phyloP scores from a whole-genome alignment of 352 stramenopile genomes.

The Pythium dissotocum region DNA sequence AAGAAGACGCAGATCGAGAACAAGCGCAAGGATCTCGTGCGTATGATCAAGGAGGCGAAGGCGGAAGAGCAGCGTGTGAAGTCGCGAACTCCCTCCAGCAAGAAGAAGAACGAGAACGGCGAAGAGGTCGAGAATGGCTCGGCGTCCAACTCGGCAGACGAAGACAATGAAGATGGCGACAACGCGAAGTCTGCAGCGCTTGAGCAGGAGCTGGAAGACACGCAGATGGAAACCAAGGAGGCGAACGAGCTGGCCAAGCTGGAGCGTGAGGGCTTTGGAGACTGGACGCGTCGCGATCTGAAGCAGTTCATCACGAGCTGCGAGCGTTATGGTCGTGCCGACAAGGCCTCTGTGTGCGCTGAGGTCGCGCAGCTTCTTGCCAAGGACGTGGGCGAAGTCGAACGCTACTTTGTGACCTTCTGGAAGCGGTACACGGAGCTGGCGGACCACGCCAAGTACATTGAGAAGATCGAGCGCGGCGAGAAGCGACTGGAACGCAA shows the following conservation, averaged over 20 bases:
- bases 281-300: constrained; percentile 92
- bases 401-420: constrained; percentile 96
- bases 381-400: constrained; percentile 91
- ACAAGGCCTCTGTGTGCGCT: constrained; percentile 87
- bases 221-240: constrained; percentile 71
- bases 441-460: constrained; percentile 88
- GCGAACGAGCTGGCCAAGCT: constrained; percentile 68
- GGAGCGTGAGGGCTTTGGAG: constrained; percentile 92
- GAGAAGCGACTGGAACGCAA: constrained; percentile 96
- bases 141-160: constrained; percentile 61
- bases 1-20: constrained; percentile 91
- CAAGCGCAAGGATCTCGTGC: constrained; percentile 80
- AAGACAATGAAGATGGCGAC: constrained; percentile 55
- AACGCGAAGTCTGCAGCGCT: constrained; percentile 58
- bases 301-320: constrained; percentile 91
- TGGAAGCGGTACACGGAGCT: constrained; percentile 94
- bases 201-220: constrained; percentile 81
- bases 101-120: constrained; percentile 68
- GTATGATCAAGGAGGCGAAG: constrained; percentile 84
- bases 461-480: constrained; percentile 96
- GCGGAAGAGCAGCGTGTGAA: constrained; percentile 78
- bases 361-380: constrained; percentile 90
- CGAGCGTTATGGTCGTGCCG: constrained; percentile 93
- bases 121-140: constrained; percentile 40
- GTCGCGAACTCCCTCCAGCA: constrained; percentile 50